Base-by-base conservation (phyloP, 805 yeast species). In the Lachancea mirantina region DNA sequence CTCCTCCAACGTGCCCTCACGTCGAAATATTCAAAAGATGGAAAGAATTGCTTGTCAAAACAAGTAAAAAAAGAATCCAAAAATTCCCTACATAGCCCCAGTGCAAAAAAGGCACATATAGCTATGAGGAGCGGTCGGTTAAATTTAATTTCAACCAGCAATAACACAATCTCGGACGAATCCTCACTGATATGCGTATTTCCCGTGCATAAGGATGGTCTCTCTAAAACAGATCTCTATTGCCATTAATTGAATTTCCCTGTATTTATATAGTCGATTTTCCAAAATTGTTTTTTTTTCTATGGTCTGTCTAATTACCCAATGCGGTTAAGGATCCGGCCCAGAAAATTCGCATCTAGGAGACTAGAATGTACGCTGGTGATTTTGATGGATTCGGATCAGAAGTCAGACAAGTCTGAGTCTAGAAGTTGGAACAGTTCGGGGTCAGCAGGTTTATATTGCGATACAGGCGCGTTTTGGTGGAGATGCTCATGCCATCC, bases 111-210 rank as follows among this genome's bases (percentile, higher is more conserved):
- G 74, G 45, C 46, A 54, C 41, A 36, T 41, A 49, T 44, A 58
- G 53, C 51, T 59, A 58, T 59, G 59, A 60, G 74, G 74, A 78
- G 78, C 34, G 73, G 80, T 95, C 65, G 88, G 92, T 82, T 80
- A 78, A 76, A 84, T 88, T 54, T 46, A 55, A 51, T 92, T 89
- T 92, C 96, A 92, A 89, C 96, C 95, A 89, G 98, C 98, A 89
- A 89, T 89, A 84, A 92, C 97, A 89, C 95, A 94, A 88, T 87
- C 98, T 89, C 98, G 97, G 98, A 92, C 96, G 95, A 88, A 87
- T 92, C 98, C 97, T 89, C 98, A 89, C 95, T 88, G 97, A 89
- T 87, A 85, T 94, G 95, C 95, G 97, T 92, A 89, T 87, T 89
- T 95, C 97, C 97, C 98, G 81, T 82, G 98, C 97, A 89, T 85